These are phyloP conservation scores for Trametes maxima DNA, from an alignment of 768 basidiomycete species.

Conservation along the genomic window DNA sequence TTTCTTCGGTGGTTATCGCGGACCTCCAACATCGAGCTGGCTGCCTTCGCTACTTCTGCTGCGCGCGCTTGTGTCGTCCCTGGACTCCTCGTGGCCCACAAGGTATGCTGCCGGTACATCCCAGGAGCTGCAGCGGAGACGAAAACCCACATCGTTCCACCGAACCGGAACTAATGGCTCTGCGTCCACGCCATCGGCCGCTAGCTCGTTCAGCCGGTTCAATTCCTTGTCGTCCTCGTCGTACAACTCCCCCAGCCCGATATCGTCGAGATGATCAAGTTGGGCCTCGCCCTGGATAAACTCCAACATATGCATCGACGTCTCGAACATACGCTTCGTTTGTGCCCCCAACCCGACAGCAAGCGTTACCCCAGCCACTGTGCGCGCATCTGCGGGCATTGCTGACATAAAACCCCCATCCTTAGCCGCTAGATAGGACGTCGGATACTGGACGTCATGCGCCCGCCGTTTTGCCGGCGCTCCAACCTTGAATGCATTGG, in stretches of 20 bases:
- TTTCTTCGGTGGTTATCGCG: background rate
- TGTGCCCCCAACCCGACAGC: background rate
- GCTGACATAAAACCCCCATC: slow-evolving; percentile 36
- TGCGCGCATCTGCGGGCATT: slow-evolving; percentile 41
- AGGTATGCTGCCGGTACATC: background rate
- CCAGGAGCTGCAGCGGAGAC: slow-evolving; percentile 11
- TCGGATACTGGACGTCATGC: slow-evolving; percentile 44
- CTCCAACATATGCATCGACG: slow-evolving; percentile 5
- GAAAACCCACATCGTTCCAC: slow-evolving; percentile 14
- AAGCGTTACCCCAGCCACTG: slow-evolving; percentile 12
- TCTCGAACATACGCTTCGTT: background rate
- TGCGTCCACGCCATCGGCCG: background rate
- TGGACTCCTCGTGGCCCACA: background rate
- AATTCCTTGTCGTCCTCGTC: slow-evolving; percentile 13
- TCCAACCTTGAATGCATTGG: slow-evolving; percentile 21
- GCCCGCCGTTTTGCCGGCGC: slow-evolving; percentile 38
- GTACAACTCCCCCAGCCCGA: slow-evolving; percentile 11
- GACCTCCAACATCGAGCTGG: background rate
- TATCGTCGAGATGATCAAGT: slow-evolving; percentile 8
- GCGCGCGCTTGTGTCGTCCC: background rate
- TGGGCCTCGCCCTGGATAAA: slow-evolving; percentile 17
- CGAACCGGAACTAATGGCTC: background rate
- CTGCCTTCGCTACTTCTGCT: background rate
- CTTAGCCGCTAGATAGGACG: slow-evolving; percentile 35
- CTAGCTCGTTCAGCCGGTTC: background rate